Percentiles rank a stretch among this genome's conserved stretches.
Evolutionary conservation across 805 yeast genomes (phyloP).

Genomic region (Debaryomyces tyrocola): DNA sequence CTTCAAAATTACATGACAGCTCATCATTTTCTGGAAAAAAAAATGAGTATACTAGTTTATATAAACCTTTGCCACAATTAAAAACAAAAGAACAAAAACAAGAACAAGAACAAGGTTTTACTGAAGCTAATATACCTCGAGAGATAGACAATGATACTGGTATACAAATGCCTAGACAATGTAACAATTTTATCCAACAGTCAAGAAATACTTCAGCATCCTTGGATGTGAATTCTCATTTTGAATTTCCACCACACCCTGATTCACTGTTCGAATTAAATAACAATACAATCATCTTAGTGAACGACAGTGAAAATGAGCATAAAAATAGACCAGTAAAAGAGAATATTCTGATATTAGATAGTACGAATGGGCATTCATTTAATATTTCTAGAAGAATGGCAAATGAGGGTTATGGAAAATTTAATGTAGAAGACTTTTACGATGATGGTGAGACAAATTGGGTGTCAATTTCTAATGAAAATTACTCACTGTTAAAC

Average conservation of each 20-base stretch:
- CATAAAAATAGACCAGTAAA: background rate
- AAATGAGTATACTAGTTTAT: background rate
- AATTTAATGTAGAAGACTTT: background rate
- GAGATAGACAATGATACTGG: too few species aligned
- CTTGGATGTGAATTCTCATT: constrained; percentile 27
- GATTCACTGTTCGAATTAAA: background rate
- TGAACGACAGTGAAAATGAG: background rate
- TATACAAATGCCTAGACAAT: too few species aligned
- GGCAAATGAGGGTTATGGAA: constrained; percentile 1
- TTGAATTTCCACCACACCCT: constrained; percentile 24
- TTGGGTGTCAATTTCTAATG: constrained; percentile 25
- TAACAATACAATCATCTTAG: background rate
- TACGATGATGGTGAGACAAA: constrained; percentile 21
- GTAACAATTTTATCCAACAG: background rate
- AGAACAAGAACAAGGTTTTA: too few species aligned
- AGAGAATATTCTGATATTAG: constrained; percentile 1
- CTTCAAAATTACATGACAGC: background rate
- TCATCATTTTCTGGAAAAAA: background rate
- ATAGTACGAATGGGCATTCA: background rate
- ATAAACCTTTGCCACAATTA: background rate
- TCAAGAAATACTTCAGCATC: constrained; percentile 5
- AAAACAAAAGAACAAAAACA: too few species aligned
- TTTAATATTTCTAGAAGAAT: constrained; percentile 1
- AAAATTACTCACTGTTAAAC: constrained; percentile 21
- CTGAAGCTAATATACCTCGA: too few species aligned